Evolutionary conservation across 2,329 filamentous ascomycete species (phyloP), one percentile per base, ranked within the genome.

Genomic region (Grosmannia huntii): DNA sequence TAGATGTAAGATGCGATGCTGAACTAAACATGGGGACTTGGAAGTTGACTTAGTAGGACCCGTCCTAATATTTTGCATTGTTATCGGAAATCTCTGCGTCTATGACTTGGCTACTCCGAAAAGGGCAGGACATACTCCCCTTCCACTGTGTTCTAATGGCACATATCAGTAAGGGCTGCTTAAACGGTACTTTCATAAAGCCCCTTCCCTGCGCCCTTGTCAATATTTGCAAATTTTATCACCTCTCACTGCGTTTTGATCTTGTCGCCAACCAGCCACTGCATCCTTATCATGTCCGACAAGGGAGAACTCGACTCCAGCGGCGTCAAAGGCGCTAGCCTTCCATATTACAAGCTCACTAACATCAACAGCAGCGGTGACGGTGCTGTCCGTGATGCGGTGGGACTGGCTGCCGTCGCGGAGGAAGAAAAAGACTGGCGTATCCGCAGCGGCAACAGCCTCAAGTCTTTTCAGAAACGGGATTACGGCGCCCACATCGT

Each of bases 391-490:
- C 28, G 36, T 48, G 10, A 19, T 6, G n/a, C 2, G 5, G 5
- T 31, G 2, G 58, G 44, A 16, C 48, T 63, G 21, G 57, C 60
- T 6, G 55, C 51, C 36, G 57, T 55, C 1, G 50, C 57, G 11
- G 16, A 57, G 10, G 61, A 69, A 33, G 68, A 70, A 33, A 68
- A 70, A 51, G 67, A 69, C 54, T 68, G 67, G 62, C 58, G 60
- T 25, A 73, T 73, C 11, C 72, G 74, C 60, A 71, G 71, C 62
- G 74, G 74, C 53, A 63, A 76, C 56, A 72, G 67, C 61, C 41
- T 71, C 21, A 68, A 71, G 54, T 75, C 73, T 23, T 76, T 76
- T 67, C 69, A 70, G 64, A 68, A 68, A 63, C 71, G 73, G 53
- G n/a, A 70, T 61, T 68, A 69, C 56, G 69, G 68, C 54, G 41